Base-by-base conservation (phyloP, 306 rosid species). In the Gynostemma pentaphyllum region DNA sequence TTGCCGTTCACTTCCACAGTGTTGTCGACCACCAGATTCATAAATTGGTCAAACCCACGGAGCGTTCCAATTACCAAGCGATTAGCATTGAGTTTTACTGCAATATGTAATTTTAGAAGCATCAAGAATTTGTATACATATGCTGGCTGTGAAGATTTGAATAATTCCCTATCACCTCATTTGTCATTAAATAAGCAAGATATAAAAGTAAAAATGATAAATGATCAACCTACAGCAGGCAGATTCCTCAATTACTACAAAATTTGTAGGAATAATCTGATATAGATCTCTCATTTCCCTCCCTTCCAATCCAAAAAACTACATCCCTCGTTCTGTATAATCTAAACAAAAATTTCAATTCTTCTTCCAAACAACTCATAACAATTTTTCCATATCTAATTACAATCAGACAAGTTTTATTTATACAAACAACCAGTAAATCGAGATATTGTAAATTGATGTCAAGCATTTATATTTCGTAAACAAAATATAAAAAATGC, bases 21-120 rank as follows among this genome's bases (percentile, higher is more conserved):
- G 74, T 92, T 92, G 79, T 92, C 99, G 66, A 92, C 80, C 60
- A 92, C 96, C 5, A 92, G 81, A 74, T 92, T 92, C 96, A 92
- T 92, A 71, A 92, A 92, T 76, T 92, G 98, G 68, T 92, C 98
- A 62, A 88, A 92, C 14, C 98, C 98, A 19, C 95, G 80, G 18
- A 91, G 95, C 3, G 98, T 91, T 48, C 98, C 98, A 71, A 91
- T 68, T 72, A 92, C 80, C 95, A 82, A 84, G 65, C 99, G 80
- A 74, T 92, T 92, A 11, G 88, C 95, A 75, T 92, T 92, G 60
- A 88, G 77, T 72, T 92, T 92, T 74, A 92, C 99, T 92, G 78
- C 75, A 82, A 72, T 12, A 39, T 1, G 23, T 54, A 26, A 56
- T 72, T n/a, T 59, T 14, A 39, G 13, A 37, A 40, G 47, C 71